A percentile compares a stretch with the other conserved stretches of the same genome.
These are phyloP conservation scores for Sparassis latifolia DNA, from an alignment of 1,284 basidiomycete genomes.

Conservation along the genomic window DNA sequence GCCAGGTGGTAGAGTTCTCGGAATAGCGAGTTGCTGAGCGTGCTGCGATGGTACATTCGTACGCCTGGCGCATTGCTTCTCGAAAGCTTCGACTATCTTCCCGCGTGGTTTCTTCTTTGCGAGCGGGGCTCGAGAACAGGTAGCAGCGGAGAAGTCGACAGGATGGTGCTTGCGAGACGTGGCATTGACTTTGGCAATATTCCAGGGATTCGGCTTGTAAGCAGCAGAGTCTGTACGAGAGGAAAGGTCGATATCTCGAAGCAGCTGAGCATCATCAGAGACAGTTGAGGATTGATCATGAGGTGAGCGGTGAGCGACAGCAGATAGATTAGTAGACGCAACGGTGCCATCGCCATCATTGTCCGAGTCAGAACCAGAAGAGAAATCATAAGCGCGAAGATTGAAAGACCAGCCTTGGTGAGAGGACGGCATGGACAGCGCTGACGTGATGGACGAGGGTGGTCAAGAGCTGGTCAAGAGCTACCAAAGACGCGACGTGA, in stretches of 20 bases:
- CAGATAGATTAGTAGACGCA: background rate
- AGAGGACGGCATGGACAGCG: background rate
- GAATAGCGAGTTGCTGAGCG: too few relatives aligned
- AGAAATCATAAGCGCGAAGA: background rate
- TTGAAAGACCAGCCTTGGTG: background rate
- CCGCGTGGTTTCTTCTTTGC: too few relatives aligned
- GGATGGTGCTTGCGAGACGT: constrained; percentile 31
- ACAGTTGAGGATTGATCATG: background rate
- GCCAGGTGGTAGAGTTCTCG: too few relatives aligned
- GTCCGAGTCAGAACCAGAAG: background rate
- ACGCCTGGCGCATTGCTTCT: too few relatives aligned
- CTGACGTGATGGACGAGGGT: too few relatives aligned
- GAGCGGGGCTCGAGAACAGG: too few relatives aligned
- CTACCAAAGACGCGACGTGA: too few relatives aligned
- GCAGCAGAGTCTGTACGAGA: constrained; percentile 48
- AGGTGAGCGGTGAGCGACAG: background rate
- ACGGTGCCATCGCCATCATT: background rate
- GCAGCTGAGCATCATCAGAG: background rate
- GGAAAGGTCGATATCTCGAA: constrained; percentile 49
- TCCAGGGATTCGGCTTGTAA: constrained; percentile 69
- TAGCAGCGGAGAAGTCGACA: too few relatives aligned
- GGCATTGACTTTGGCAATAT: constrained; percentile 69
- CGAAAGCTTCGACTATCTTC: too few relatives aligned
- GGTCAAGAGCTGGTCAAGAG: too few relatives aligned
- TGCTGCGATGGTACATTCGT: too few relatives aligned